Evolutionary conservation across 1,284 basidiomycete species (phyloP).

Genomic region (Earliella scabrosa): DNA sequence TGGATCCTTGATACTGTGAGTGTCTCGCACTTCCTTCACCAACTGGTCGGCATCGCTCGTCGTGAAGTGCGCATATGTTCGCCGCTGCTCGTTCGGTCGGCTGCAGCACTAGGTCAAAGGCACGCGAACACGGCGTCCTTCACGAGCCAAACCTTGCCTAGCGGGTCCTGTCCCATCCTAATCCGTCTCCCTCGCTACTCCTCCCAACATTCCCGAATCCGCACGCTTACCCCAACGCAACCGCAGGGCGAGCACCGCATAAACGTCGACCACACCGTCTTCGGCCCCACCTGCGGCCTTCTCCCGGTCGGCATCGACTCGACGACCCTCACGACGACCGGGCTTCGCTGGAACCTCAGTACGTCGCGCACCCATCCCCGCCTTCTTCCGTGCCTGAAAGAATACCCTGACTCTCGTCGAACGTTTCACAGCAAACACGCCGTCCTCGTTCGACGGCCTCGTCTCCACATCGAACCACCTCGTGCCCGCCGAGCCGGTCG

Average conservation of each 20-base stretch:
- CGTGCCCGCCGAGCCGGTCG: constrained; percentile 58
- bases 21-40: constrained; percentile 4
- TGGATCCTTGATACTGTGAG: constrained; percentile 86
- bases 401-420: neutral
- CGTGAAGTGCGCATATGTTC: neutral
- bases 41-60: neutral
- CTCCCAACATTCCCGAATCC: too few relatives aligned
- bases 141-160: too few relatives aligned
- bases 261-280: constrained; percentile 67
- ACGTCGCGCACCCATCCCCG: constrained; percentile 28
- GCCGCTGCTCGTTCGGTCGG: too few relatives aligned
- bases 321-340: constrained; percentile 80
- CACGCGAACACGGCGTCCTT: too few relatives aligned
- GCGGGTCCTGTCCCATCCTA: too few relatives aligned
- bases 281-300: constrained; percentile 92
- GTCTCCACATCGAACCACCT: constrained; percentile 95
- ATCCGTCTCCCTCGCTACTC: too few relatives aligned
- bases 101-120: too few relatives aligned
- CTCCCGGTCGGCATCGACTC: constrained; percentile 86
- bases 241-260: constrained; percentile 81
- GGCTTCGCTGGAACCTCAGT: constrained; percentile 93
- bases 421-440: constrained; percentile 48
- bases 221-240: neutral
- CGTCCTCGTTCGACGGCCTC: constrained; percentile 80
- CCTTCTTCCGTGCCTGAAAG: too few relatives aligned